Base-by-base conservation (phyloP, 2,329 filamentous ascomycete species). In the Neopestalotiopsis sp. region DNA sequence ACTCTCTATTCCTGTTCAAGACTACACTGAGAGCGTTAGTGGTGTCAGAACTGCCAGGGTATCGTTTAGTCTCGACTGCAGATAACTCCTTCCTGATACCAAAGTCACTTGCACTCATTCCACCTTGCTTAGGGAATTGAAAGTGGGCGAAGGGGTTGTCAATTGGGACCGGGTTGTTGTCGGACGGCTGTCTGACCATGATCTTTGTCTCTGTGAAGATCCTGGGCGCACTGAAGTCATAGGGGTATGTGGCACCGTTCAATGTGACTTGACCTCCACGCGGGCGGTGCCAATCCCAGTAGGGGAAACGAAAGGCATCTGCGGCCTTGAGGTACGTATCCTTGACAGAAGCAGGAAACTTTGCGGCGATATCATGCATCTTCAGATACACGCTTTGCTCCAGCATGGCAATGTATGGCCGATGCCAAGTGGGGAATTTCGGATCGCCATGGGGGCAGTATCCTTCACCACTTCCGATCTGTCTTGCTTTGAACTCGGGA, bases 371-470 rank as follows among this genome's bases (percentile, higher is more conserved):
- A 30, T 53, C 24, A 24, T 66, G 40, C 38, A 62, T 38, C 38
- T 62, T 62, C 14, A 62, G n/a, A 20, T 34, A 62, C 10, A 62
- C 12, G 45, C 42, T 68, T 68, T 76, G 74, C 71, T 78, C 75
- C 13, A 76, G 62, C 28, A 76, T 71, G n/a, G 70, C 45, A 57
- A 77, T 66, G 53, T 78, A 78, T 10, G 75, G 74, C 42, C 76
- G 70, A 65, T 78, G 76, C 76, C 76, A 78, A 58, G 73, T 74
- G 7, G 72, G 69, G 64, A 78, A 78, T 32, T 76, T 69, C 14
- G 64, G 59, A 32, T 70, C 73, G 10, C 69, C 66, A 64, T 77
- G 76, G 12, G 72, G 75, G 49, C 75, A 77, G 49, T 76, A 77
- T 30, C 74, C 74, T 32, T 69, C 67, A 28, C 7, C 70, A 32